Base-by-base conservation (phyloP, 1,284 basidiomycete species). In the Boletellus dicymbophilus region DNA sequence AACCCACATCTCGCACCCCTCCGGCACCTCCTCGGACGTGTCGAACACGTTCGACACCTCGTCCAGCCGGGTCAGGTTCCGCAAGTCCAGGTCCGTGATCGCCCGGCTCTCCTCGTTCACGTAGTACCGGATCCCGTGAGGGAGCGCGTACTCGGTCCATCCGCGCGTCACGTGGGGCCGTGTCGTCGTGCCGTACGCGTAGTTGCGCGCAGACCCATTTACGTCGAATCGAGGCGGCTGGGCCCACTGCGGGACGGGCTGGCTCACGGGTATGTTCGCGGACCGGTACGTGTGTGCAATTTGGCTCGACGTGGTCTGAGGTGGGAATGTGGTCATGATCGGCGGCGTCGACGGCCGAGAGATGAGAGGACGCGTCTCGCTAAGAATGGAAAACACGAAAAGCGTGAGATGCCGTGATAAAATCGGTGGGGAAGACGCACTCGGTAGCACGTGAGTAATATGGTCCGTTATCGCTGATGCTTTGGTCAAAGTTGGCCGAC, bases 131-230 rank as follows among this genome's bases (percentile, higher is more conserved):
- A 77, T 70, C 18, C 79, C 79, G 58, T 90, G 85, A 1, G 88
- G 88, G 12, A 90, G 78, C 10, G 77, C 71, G 61, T 85, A 81
- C 60, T 85, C 84, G 37, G 77, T 73, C 88, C 88, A 90, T 9
- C 80, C 80, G 12, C 74, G 68, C 22, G 31, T 43, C 15, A 49
- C 44, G 18, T 66, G 58, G 0, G 63, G 63, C 0, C 54, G 53
- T 1, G 57, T 46, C 3, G 66, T 54, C 13, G 65, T 55, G 10
- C 65, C 66, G 27, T 66, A 66, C 10, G 53, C 25, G 15, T 66
- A 58, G 43, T 43, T 56, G n/a, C 53, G 65, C 23, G 68, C 65
- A 11, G 65, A 65, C 3, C 68, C 66, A 31, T 70, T 70, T 27
- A 60, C 54, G 15, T 66, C 44, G 39, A 67, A 66, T 0, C 47